These are phyloP conservation scores for Amylocarpus encephaloides DNA, from an alignment of 2,329 filamentous ascomycete species.

Conservation along the genomic window DNA sequence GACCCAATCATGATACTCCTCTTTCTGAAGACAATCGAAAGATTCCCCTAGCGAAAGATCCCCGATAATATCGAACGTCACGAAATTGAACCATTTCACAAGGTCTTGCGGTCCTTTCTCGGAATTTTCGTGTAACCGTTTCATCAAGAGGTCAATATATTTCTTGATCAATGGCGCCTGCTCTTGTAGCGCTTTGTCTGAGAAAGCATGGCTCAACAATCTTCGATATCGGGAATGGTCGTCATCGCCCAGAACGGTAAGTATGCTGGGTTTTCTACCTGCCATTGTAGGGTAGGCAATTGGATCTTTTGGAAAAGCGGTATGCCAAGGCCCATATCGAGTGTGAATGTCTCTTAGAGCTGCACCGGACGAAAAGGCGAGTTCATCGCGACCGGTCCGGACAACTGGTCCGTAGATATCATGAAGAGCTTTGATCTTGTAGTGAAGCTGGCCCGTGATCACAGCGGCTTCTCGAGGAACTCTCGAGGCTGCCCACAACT, in stretches of 20 bases:
- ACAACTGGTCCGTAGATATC: not conserved
- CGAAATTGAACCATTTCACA: slow-evolving; percentile 32
- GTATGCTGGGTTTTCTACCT: not conserved
- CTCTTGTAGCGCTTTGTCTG: not conserved
- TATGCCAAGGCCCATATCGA: not conserved
- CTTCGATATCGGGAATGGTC: not conserved
- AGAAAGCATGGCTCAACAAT: not conserved
- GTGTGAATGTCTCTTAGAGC: not conserved
- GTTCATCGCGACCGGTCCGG: not conserved
- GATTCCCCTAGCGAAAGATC: slow-evolving; percentile 40
- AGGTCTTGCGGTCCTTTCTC: slow-evolving; percentile 19
- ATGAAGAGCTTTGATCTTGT: not conserved
- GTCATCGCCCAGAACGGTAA: not conserved
- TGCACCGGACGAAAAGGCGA: not conserved
- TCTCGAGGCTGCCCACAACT: not conserved
- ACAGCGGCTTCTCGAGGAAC: not conserved
- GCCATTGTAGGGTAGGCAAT: not conserved
- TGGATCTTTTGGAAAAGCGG: not conserved
- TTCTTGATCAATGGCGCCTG: slow-evolving; percentile 19
- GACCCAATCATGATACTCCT: slow-evolving; percentile 26
- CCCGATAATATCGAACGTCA: slow-evolving; percentile 36
- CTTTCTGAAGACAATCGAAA: slow-evolving; percentile 30
- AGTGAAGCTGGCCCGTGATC: not conserved
- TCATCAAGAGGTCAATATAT: slow-evolving; percentile 13
- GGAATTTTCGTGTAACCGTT: slow-evolving; percentile 5